These are phyloP conservation scores for Solanum hybrid DNA, from an alignment of 305 asterid species.

Conservation along the genomic window DNA sequence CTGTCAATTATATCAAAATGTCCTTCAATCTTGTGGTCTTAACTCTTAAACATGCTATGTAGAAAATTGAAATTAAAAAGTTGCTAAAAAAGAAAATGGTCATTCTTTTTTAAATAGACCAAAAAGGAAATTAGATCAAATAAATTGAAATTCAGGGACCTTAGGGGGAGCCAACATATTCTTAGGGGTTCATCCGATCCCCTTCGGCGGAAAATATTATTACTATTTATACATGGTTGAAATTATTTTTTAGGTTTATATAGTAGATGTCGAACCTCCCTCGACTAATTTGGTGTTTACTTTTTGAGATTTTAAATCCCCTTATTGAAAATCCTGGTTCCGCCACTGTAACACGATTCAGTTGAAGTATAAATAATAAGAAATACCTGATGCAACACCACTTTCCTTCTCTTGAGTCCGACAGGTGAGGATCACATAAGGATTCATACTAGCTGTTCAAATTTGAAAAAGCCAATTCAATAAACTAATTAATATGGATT, in stretches of 20 bases:
- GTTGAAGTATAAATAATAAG: background rate
- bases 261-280: background rate
- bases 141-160: background rate
- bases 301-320: background rate
- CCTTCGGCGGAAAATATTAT: background rate
- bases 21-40: background rate
- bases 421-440: slow-evolving; percentile 50
- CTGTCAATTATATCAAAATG: background rate
- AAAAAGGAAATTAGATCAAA: background rate
- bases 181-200: background rate
- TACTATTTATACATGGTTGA: background rate
- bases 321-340: background rate
- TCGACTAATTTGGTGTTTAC: background rate
- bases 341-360: background rate
- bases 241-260: too few relatives aligned
- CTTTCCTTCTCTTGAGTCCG: slow-evolving; percentile 62
- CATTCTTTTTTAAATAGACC: background rate
- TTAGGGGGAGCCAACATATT: background rate
- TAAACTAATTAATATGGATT: background rate
- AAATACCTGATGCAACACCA: slow-evolving; percentile 55
- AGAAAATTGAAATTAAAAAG: too few relatives aligned
- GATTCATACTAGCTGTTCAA: slow-evolving; percentile 54
- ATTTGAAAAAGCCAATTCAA: background rate
- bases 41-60: background rate
- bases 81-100: background rate